Conservation (phyloP, 768 basidiomycete species). For the Rhodotorula paludigena region DNA sequence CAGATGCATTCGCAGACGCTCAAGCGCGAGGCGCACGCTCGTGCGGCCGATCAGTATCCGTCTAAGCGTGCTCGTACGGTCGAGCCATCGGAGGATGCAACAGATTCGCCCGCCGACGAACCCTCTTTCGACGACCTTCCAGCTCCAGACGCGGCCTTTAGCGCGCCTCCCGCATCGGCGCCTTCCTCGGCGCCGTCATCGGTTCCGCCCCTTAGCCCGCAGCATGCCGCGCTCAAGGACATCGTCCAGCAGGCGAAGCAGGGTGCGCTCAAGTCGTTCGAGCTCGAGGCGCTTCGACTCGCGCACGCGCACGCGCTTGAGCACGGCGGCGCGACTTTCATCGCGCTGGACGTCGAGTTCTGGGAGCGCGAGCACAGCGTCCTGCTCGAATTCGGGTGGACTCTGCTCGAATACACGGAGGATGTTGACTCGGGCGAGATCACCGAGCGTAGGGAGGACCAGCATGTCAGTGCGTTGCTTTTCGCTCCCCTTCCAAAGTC, state of each 20-base stretch:
- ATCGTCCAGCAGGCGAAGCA: slow-evolving; percentile 12
- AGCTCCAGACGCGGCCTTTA: no score
- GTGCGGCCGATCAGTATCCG: no score
- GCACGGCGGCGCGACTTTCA: slow-evolving; percentile 23
- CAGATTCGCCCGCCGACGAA: no score
- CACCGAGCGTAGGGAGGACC: slow-evolving; percentile 12
- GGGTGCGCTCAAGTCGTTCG: background rate
- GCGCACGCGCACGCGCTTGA: slow-evolving; percentile 7
- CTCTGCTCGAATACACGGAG: slow-evolving; percentile 8
- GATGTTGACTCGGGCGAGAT: slow-evolving; percentile 6
- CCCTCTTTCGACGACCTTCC: no score
- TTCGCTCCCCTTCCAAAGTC: background rate
- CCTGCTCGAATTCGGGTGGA: slow-evolving; percentile 34
- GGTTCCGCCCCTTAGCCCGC: no score
- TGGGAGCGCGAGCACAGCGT: slow-evolving; percentile 18
- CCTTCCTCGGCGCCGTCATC: no score
- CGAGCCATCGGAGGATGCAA: no score
- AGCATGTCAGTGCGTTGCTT: slow-evolving; percentile 5
- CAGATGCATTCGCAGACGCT: no score
- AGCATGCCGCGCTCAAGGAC: background rate
- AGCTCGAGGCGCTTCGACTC: slow-evolving; percentile 14
- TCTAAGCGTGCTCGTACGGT: no score
- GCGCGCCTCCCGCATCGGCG: no score
- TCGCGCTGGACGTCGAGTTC: slow-evolving; percentile 33
- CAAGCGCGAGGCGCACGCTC: no score